Conservation (phyloP, 2,329 filamentous ascomycete species). For the Colletotrichum endophyticum region DNA sequence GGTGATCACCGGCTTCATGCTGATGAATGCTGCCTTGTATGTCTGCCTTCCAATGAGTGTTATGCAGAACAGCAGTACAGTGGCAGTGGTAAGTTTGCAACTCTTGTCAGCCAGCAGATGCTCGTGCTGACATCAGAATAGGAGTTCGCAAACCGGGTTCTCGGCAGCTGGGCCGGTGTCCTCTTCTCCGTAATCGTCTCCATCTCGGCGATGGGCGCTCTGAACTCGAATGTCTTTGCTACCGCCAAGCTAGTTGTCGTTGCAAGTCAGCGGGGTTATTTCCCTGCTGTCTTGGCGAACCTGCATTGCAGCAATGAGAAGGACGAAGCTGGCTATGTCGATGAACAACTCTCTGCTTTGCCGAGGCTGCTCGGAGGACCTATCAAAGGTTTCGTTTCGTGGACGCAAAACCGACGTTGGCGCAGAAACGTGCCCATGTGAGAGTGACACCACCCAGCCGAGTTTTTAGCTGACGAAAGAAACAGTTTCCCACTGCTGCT, state of each 20-base stretch:
- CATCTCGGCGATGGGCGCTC: slow-evolving; percentile 43
- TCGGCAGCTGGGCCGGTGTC: slow-evolving; percentile 42
- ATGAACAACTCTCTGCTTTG: slow-evolving; percentile 20
- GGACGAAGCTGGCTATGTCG: slow-evolving; percentile 30
- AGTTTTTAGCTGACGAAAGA: neutral
- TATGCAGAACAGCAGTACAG: slow-evolving; percentile 42
- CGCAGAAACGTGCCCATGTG: slow-evolving; percentile 25
- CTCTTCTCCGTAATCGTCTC: slow-evolving; percentile 43
- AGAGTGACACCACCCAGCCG: neutral
- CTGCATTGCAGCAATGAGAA: slow-evolving; percentile 27
- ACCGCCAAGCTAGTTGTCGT: slow-evolving; percentile 44
- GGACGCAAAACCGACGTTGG: slow-evolving; percentile 27
- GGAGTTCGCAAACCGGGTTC: slow-evolving; percentile 31
- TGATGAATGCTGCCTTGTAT: slow-evolving; percentile 48
- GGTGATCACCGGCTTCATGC: slow-evolving; percentile 44
- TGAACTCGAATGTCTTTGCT: slow-evolving; percentile 49
- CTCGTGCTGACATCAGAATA: slow-evolving; percentile 28
- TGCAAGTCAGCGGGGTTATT: slow-evolving; percentile 33
- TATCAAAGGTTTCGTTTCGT: slow-evolving; percentile 24
- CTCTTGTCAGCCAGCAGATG: neutral
- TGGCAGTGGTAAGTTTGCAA: slow-evolving; percentile 43
- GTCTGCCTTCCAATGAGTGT: slow-evolving; percentile 44
- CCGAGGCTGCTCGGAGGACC: slow-evolving; percentile 21
- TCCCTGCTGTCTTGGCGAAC: slow-evolving; percentile 29
- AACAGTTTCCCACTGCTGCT: slow-evolving; percentile 25